Evolutionary conservation across 495 filamentous ascomycete species (phyloP).

Genomic region (Aspergillus biplanus): DNA sequence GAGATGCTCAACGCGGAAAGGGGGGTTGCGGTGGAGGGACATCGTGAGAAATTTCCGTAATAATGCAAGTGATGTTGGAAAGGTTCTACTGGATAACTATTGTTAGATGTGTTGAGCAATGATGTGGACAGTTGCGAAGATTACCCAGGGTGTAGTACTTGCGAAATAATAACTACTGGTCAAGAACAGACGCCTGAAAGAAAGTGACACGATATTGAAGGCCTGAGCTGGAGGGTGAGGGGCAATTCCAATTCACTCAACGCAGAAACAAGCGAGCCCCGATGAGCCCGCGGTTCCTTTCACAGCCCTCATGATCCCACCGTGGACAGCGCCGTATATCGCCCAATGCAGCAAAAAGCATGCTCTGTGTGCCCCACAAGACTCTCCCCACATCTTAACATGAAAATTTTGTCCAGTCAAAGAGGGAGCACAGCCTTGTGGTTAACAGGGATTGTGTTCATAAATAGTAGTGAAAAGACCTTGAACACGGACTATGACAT

Average conservation of each 20-base stretch:
- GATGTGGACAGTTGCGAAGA: background rate
- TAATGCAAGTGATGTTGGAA: background rate
- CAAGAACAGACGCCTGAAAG: background rate
- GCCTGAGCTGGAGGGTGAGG: background rate
- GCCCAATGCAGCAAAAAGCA: background rate
- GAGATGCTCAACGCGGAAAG: slow-evolving; percentile 84
- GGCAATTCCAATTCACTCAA: background rate
- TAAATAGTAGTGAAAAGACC: background rate
- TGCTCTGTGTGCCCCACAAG: slow-evolving; percentile 2
- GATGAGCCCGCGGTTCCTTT: background rate
- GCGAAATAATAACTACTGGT: background rate
- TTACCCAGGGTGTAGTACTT: background rate
- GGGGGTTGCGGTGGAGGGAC: slow-evolving; percentile 61
- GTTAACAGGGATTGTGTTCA: background rate
- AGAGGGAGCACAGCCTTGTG: background rate
- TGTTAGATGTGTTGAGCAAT: background rate
- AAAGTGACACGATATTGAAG: background rate
- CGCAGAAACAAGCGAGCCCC: background rate
- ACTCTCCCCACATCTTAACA: background rate
- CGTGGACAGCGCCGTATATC: background rate
- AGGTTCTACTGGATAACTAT: background rate
- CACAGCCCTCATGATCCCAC: background rate
- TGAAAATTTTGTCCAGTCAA: background rate
- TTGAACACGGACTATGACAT: background rate
- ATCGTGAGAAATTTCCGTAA: slow-evolving; percentile 27